Base-by-base conservation (phyloP, 352 stramenopile species). In the Pythium sukuiense region DNA sequence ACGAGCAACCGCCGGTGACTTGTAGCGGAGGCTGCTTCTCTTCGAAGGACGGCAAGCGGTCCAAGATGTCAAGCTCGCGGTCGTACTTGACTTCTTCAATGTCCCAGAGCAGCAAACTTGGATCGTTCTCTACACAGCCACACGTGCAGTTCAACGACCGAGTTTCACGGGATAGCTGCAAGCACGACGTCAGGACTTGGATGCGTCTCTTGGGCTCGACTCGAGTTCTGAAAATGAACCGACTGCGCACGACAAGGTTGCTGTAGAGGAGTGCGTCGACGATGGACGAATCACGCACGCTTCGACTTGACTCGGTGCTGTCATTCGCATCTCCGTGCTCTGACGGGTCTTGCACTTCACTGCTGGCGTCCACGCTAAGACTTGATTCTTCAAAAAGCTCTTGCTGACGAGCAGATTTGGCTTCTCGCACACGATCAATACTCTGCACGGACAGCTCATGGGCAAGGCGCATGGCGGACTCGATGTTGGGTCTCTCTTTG, bases 401-500 rank as follows among this genome's bases (percentile, higher is more conserved):
- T 63, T 85, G 68, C 20, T 86, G 80, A 3, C 65, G 59, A 55
- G 69, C 64, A 0, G 64, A 72, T 30, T 84, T 83, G 9, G 61
- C 71, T 61, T 94, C 85, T 3, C 85, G 77, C 18, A 90, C 75
- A 41, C 81, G 75, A 24, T 91, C 80, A 53, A 92, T 89, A 59
- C 83, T 92, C 55, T 92, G 85, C 1, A 81, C 59, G 11, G 83
- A 88, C 11, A 94, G 74, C 37, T 94, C 82, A 35, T 87, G 82
- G 20, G 81, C 86, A 29, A 94, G 60, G 13, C 81, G 74, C 76
- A 94, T 89, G 14, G 86, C 86, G 27, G 84, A 92, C 55, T 94
- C 83, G 46, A 94, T 94, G 48, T 94, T 94, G 7, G 86, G 68
- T 33, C 86, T 79, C 64, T 94, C 82, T 48, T 88, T 88, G 65